Evolutionary conservation across 495 filamentous ascomycete species (phyloP).

Genomic region (Alectoria sarmentosa): DNA sequence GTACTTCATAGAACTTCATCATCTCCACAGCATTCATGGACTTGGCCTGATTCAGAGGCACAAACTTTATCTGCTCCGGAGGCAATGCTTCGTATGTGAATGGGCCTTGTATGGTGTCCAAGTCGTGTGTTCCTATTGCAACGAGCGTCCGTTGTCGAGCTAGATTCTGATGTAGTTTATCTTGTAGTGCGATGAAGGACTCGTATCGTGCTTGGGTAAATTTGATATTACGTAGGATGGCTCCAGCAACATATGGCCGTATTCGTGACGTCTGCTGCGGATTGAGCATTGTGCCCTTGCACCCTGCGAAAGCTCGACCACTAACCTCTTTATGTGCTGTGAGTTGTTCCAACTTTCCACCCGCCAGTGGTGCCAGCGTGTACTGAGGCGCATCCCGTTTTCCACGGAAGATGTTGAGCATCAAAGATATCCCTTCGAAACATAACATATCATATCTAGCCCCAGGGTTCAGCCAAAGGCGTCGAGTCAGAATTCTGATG

Average conservation of each 20-base stretch:
- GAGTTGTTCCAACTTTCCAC: conserved; percentile 69
- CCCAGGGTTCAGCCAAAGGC: neutral
- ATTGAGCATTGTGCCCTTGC: conserved; percentile 1
- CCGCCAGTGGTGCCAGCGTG: conserved; percentile 59
- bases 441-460: conserved; percentile 94
- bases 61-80: conserved; percentile 88
- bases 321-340: conserved; percentile 65
- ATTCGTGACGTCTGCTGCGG: conserved; percentile 59
- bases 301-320: neutral
- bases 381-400: conserved; percentile 70
- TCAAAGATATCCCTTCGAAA: conserved; percentile 92
- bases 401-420: conserved; percentile 90
- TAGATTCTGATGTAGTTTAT: conserved; percentile 96
- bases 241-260: conserved; percentile 77
- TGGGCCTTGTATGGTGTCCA: conserved; percentile 87
- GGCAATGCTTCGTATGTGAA: conserved; percentile 94
- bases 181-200: conserved; percentile 95
- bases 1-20: conserved; percentile 87
- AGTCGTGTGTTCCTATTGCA: conserved; percentile 92
- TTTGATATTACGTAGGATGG: conserved; percentile 81
- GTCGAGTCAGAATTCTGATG: conserved; percentile 26
- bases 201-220: conserved; percentile 89
- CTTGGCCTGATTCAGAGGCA: conserved; percentile 82
- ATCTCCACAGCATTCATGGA: conserved; percentile 80
- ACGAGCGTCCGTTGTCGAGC: conserved; percentile 89